Evolutionary conservation across 208 protist genomes (phyloP).

Genomic region (Acanthamoeba royreba): DNA sequence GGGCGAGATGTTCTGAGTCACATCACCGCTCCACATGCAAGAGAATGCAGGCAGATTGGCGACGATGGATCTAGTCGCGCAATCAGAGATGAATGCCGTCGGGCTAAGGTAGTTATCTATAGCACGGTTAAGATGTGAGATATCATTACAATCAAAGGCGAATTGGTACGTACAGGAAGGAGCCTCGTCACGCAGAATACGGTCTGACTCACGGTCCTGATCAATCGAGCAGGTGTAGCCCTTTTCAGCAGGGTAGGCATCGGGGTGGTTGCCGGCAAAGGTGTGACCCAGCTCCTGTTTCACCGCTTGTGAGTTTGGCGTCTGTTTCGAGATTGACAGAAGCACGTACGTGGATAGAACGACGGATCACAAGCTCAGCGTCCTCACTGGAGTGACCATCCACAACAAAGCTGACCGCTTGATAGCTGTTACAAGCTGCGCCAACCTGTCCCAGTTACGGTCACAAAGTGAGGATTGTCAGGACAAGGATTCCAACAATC

Average conservation of each 20-base stretch:
- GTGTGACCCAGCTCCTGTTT: neutral
- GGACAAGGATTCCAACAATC: neutral
- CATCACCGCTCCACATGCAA: neutral
- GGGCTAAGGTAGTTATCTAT: slow-evolving; percentile 2
- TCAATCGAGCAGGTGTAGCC: neutral
- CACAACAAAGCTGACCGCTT: neutral
- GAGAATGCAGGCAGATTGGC: neutral
- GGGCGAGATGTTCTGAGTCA: neutral
- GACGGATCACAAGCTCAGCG: neutral
- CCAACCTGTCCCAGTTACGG: neutral
- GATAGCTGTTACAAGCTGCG: neutral
- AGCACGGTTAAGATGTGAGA: neutral
- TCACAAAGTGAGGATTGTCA: neutral
- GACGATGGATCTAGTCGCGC: neutral
- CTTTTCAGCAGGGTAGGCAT: neutral
- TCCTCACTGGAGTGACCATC: neutral
- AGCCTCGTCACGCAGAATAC: neutral
- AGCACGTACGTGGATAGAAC: neutral
- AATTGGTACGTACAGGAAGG: neutral
- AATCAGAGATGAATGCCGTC: slow-evolving; percentile 5
- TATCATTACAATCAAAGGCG: neutral
- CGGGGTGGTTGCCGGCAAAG: neutral
- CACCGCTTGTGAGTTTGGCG: neutral
- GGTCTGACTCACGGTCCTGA: neutral
- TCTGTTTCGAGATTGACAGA: neutral